Evolutionary conservation across 139 green algal genomes (phyloP), one percentile per base, ranked within the genome.

Genomic region (Astrephomene gubernaculifera): DNA sequence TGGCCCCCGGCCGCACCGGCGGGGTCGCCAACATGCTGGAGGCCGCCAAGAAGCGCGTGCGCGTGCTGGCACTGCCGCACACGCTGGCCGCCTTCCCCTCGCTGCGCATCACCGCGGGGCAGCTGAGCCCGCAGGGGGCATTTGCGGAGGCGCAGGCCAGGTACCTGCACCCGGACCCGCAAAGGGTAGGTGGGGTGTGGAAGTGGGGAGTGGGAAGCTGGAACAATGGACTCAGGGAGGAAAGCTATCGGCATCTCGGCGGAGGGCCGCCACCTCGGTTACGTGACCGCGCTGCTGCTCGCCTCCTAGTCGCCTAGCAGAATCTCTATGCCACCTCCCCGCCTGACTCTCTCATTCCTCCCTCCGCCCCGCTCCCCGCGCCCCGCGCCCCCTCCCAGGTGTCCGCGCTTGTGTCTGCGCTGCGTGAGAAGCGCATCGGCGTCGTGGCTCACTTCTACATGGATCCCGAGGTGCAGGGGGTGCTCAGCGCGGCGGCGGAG

Each of bases 391-490:
- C 33, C n/a, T 31, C 73, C 9, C 73, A 81, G 73, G 92, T 94
- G 65, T 57, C 87, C 14, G n/a, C 41, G 19, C 82, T 98, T 65
- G 94, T 88, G 33, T n/a, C 79, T 4, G 38, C 95, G 81, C 90
- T 99, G 74, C 27, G 76, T 2, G 67, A 65, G n/a, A 99, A 98
- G 90, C 91, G 92, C 54, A 94, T 99, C n/a, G 97, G 97, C n/a
- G 92, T 99, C 29, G 97, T 99, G 78, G 97, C 97, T 33, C 97
- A 99, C 88, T 99, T 99, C 74, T 99, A 99, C 93, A 99, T 99
- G 97, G 97, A 99, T 89, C 97, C 97, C 0, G 79, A 99, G 92
- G 95, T 92, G 88, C 65, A 86, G 87, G 97, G 97, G 19, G 96
- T 99, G 76, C 93, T 99, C 33, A 93, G 87, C 52, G 83, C 89